These are phyloP conservation scores for Penicillium crustosum DNA, from an alignment of 2,329 filamentous ascomycete genomes.

Conservation along the genomic window DNA sequence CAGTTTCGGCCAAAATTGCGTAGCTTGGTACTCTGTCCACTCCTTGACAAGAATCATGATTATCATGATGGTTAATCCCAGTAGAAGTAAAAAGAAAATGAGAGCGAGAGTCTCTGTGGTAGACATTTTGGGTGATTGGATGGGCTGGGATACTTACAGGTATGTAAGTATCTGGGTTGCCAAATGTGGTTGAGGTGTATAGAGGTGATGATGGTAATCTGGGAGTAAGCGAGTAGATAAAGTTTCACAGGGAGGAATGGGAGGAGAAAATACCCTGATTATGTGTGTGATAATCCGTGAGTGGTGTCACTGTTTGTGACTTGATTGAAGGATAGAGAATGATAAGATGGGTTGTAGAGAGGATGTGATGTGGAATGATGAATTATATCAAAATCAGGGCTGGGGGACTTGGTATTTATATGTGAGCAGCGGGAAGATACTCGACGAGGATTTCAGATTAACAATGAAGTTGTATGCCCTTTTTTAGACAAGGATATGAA, in stretches of 20 bases:
- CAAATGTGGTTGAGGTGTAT: neutral
- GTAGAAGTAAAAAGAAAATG: neutral
- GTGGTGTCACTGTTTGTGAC: neutral
- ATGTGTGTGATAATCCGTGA: neutral
- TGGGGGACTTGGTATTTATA: conserved; percentile 6
- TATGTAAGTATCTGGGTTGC: neutral
- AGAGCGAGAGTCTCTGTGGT: neutral
- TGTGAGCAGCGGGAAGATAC: neutral
- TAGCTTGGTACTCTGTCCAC: conserved; percentile 7
- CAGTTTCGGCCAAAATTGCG: conserved; percentile 10
- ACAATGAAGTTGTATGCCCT: neutral
- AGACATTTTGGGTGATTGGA: neutral
- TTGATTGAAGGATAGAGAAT: neutral
- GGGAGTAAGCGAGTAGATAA: neutral
- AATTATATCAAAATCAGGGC: neutral
- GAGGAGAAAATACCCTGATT: neutral
- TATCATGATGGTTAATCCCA: conserved; percentile 3
- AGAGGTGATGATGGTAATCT: neutral
- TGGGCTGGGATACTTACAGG: neutral
- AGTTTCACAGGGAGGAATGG: neutral
- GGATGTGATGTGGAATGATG: neutral
- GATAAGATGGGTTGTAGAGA: neutral
- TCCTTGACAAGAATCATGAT: conserved; percentile 8
- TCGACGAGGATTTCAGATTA: neutral
- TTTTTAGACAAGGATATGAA: neutral